Evolutionary conservation across 805 yeast genomes (phyloP), one percentile per base, ranked within the genome.

Genomic region (Candida methanosorbosa): DNA sequence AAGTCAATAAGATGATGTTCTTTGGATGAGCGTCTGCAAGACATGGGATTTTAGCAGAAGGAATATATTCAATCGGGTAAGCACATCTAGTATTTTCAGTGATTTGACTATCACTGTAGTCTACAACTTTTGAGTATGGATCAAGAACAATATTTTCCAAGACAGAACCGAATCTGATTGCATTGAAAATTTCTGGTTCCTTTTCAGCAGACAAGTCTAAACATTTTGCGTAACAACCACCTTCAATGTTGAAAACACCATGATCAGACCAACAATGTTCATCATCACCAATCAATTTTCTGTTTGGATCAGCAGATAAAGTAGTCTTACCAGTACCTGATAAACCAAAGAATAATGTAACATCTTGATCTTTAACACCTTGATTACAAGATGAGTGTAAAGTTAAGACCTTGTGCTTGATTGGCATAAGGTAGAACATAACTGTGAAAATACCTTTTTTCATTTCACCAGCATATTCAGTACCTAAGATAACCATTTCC

Each of bases 381-480:
- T 86, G 94, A 69, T 90, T 90, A 47, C 90, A 85, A 43, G 95
- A 84, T 3, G 97, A 88, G 66, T 90, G 97, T 60, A 90, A 74
- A 27, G 97, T 92, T 58, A 90, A 76, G 40, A 90, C 87, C 53
- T 84, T 65, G 70, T 88, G 83, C 62, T 75, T 85, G 49, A 92
- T 80, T 38, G 98, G 98, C 97, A 88, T 88, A 62, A 92, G 72
- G 72, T 90, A 90, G 69, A 92, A 90, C 98, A 90, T 90, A 41
- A 90, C 97, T 17, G 97, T 87, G 75, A 90, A 87, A 54, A 90
- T 87, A 69, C 98, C 98, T 72, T 90, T 90, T 73, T 90, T 90
- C 98, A 90, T 90, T 72, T 90, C 98, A 55, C 98, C 98, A 36
- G 98, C 98, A 57, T 90, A 90, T 70, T 90, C 98, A 30, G 97